Base-by-base conservation (phyloP, 2,329 filamentous ascomycete genomes). In the Aureobasidium zeae region DNA sequence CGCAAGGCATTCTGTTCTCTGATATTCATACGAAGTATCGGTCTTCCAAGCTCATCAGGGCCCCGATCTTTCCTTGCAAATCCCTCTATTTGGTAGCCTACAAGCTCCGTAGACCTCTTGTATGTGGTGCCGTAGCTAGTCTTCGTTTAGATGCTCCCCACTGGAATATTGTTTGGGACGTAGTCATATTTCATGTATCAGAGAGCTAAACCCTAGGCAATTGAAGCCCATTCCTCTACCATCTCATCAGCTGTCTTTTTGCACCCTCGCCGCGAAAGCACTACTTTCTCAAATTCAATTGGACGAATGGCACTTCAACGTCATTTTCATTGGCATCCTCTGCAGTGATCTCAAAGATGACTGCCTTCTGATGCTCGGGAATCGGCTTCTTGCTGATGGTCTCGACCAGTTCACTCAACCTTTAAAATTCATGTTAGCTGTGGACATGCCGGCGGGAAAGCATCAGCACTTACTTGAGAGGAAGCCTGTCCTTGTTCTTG, bases 301-400 rank as follows among this genome's bases (percentile, higher is more conserved):
- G 94, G 57, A 96, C 86, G 63, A 94, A 96, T 3, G 91, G 91
- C 53, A 96, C 83, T 67, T 98, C 91, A 1, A 96, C 89, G 62
- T 98, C 91, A 66, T 96, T 86, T 51, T 84, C 89, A 3, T 78
- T 81, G 58, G 77, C 69, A 59, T 96, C 91, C 61, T 96, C 89
- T 0, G 83, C 86, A 5, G 91, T 93, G 52, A 95, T 83, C 69
- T 96, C 91, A 59, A 96, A 93, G 55, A 96, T 95, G 50, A 96
- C 77, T 57, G 94, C 89, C 72, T 84, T 91, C 69, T 94, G 86
- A 61, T 96, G 89, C 3, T 77, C 75, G 0, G 91, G 89, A 46
- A 98, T 82, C 2, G 81, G 74, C 71, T 94, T 95, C 73, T 89
- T 94, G 49, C 86, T 93, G 51, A 98, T 83, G 33, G 76, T 77